Evolutionary conservation across 2,329 filamentous ascomycete genomes (phyloP).

Genomic region (Aureobasidium namibiae): DNA sequence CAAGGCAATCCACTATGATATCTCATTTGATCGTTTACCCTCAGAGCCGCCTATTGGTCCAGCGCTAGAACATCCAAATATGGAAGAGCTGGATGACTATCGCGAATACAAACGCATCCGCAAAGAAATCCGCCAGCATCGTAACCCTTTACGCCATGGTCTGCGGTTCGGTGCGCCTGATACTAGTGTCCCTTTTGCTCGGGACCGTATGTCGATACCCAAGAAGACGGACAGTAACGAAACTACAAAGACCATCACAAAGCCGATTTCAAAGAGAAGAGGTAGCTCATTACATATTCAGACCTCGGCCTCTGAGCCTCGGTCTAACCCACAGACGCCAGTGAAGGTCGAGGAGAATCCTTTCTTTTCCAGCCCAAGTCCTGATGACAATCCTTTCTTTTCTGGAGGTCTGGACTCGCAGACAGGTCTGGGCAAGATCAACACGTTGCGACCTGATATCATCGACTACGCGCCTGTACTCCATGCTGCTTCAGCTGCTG

Average conservation of each 20-base stretch:
- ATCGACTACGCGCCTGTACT: conserved; percentile 8
- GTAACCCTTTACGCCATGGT: background rate
- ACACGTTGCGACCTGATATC: background rate
- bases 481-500: conserved; percentile 1
- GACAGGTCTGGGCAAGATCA: conserved; percentile 1
- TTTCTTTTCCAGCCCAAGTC: background rate
- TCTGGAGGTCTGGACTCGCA: background rate
- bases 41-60: conserved; percentile 26
- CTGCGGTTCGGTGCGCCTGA: background rate
- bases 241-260: background rate
- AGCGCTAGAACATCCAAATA: conserved; percentile 31
- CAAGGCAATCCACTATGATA: conserved; percentile 28
- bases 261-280: background rate
- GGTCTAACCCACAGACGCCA: background rate
- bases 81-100: conserved; percentile 41
- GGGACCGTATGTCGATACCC: background rate
- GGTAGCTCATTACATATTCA: background rate
- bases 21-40: conserved; percentile 30
- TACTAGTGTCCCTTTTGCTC: background rate
- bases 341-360: background rate
- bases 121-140: background rate
- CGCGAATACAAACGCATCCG: conserved; percentile 38
- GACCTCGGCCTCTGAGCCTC: background rate
- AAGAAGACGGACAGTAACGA: background rate
- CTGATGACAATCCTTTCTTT: conserved; percentile 11